Percentiles rank a stretch among this genome's conserved stretches.
These are phyloP conservation scores for Talaromyces sp. DNA, from an alignment of 2,329 filamentous ascomycete genomes.

Conservation along the genomic window DNA sequence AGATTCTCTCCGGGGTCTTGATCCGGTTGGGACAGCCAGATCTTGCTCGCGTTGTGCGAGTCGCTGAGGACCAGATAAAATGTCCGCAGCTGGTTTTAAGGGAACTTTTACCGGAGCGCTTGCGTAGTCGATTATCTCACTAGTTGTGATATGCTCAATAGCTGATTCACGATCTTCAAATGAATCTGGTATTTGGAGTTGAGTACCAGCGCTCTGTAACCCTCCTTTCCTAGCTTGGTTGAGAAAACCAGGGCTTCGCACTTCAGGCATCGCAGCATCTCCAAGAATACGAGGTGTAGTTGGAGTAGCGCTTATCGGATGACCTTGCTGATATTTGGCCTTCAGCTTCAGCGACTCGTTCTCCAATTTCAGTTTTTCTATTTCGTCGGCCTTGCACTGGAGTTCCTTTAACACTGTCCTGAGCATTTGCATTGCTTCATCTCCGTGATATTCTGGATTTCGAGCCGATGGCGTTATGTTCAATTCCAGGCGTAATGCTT, in stretches of 20 bases:
- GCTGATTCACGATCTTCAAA: slow-evolving; percentile 27
- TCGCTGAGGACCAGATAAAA: neutral
- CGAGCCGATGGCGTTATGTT: slow-evolving; percentile 26
- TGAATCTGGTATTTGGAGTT: slow-evolving; percentile 28
- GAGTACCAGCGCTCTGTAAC: slow-evolving; percentile 27
- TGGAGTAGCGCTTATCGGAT: slow-evolving; percentile 16
- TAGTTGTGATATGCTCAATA: slow-evolving; percentile 20
- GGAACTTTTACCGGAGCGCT: slow-evolving; percentile 23
- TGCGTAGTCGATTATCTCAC: slow-evolving; percentile 21
- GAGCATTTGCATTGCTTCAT: slow-evolving; percentile 33
- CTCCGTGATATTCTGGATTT: slow-evolving; percentile 19
- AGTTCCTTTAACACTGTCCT: slow-evolving; percentile 35
- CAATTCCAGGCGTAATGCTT: slow-evolving; percentile 33
- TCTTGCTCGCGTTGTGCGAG: neutral
- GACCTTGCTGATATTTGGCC: slow-evolving; percentile 31
- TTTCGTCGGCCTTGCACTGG: slow-evolving; percentile 36
- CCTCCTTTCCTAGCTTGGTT: slow-evolving; percentile 30
- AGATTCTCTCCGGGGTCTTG: slow-evolving; percentile 7
- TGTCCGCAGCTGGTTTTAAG: slow-evolving; percentile 19
- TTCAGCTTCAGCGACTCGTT: slow-evolving; percentile 35
- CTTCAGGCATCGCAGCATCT: slow-evolving; percentile 23
- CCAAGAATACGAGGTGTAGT: slow-evolving; percentile 6
- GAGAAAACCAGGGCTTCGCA: slow-evolving; percentile 32
- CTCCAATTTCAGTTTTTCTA: slow-evolving; percentile 35
- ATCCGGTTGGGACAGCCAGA: neutral